A percentile compares a stretch with the other conserved stretches of the same genome.
Evolutionary conservation across 169 alveolate genomes (phyloP).

Genomic region (Eimeria sp.): DNA sequence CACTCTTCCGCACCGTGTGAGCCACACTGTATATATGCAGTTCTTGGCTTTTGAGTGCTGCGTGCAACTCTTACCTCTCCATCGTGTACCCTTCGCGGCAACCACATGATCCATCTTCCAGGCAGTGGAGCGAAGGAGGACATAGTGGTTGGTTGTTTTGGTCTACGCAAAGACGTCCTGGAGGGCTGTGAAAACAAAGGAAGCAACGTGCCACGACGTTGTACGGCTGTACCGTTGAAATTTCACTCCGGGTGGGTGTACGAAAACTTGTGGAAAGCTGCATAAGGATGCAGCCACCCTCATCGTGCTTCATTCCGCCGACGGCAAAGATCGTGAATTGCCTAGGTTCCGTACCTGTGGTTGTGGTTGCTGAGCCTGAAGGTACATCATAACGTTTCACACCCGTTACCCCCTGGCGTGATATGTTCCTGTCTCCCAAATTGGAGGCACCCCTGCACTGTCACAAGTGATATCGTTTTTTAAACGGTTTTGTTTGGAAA

Average conservation of each 20-base stretch:
- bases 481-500: background rate
- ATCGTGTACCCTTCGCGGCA: slow-evolving; percentile 77
- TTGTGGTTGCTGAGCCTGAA: slow-evolving; percentile 38
- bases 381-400: background rate
- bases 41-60: slow-evolving; percentile 1
- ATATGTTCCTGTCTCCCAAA: background rate
- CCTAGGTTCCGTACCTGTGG: slow-evolving; percentile 16
- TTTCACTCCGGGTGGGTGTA: background rate
- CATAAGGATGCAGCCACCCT: background rate
- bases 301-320: background rate
- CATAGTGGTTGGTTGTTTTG: slow-evolving; percentile 41
- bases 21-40: background rate
- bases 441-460: background rate
- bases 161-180: slow-evolving; percentile 37
- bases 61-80: slow-evolving; percentile 27
- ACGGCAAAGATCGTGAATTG: background rate
- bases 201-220: background rate
- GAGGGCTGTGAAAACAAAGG: slow-evolving; percentile 9
- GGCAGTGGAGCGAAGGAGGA: slow-evolving; percentile 79
- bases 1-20: background rate
- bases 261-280: background rate
- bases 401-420: background rate
- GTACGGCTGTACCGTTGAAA: background rate
- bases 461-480: background rate
- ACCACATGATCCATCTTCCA: slow-evolving; percentile 80